phyloP scores from a whole-genome alignment of 805 yeast genomes.

The Ogataea methylovora region DNA sequence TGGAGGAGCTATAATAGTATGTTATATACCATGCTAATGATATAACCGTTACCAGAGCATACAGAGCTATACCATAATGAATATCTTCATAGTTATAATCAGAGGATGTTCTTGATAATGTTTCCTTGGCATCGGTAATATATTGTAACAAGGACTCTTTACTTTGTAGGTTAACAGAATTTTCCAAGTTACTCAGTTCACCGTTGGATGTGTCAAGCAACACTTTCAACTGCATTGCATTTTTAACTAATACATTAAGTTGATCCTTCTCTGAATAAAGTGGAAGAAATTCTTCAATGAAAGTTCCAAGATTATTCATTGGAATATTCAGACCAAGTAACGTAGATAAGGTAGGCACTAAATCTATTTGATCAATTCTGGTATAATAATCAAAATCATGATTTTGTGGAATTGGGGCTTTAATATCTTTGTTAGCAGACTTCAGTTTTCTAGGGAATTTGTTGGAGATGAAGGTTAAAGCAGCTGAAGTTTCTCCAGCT shows the following conservation, averaged over 20 bases:
- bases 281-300: constrained; percentile 50
- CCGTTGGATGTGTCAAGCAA: constrained; percentile 36
- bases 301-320: constrained; percentile 63
- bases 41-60: constrained; percentile 23
- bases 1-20: constrained; percentile 5
- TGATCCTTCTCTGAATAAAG: constrained; percentile 38
- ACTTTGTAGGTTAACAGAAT: constrained; percentile 7
- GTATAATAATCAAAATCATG: constrained; percentile 46
- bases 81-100: constrained; percentile 59
- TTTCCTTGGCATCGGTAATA: constrained; percentile 40
- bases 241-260: constrained; percentile 37
- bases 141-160: constrained; percentile 15
- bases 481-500: constrained; percentile 86
- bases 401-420: constrained; percentile 31
- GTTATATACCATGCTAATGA: constrained; percentile 18
- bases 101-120: constrained; percentile 55
- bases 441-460: constrained; percentile 31
- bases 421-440: constrained; percentile 11
- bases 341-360: constrained; percentile 63
- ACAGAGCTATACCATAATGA: constrained; percentile 28
- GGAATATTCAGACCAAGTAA: constrained; percentile 64
- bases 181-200: constrained; percentile 5
- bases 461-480: constrained; percentile 60
- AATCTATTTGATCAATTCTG: constrained; percentile 56
- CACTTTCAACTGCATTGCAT: constrained; percentile 47